phyloP scores from a whole-genome alignment of 768 basidiomycete genomes.

The Neoboletus magnificus region DNA sequence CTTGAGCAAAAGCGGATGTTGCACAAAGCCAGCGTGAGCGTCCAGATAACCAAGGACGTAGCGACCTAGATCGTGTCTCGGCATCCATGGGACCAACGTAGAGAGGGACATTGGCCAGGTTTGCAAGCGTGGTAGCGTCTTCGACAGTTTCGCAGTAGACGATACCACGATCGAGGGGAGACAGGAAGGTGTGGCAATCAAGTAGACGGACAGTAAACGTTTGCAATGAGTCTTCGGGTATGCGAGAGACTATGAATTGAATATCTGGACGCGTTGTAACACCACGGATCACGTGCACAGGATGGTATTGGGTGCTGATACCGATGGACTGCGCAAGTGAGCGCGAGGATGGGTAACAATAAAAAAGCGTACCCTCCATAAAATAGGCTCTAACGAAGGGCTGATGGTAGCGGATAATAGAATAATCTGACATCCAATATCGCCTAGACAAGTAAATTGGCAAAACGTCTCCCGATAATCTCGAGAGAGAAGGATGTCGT shows the following conservation, averaged over 20 bases:
- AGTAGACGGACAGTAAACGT: too few species aligned
- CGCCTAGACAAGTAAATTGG: neutral
- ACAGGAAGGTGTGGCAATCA: neutral
- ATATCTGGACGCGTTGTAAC: neutral
- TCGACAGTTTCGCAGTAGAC: neutral
- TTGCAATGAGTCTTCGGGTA: too few species aligned
- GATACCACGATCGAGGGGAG: neutral
- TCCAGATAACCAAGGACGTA: too few species aligned
- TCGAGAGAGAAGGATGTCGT: neutral
- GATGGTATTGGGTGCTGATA: neutral
- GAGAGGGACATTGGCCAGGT: neutral
- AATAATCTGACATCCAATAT: neutral
- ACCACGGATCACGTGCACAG: neutral
- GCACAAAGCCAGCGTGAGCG: too few species aligned
- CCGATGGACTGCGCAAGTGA: too few species aligned
- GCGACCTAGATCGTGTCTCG: neutral
- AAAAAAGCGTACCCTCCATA: too few species aligned
- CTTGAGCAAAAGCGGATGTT: conserved; percentile 3
- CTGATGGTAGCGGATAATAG: neutral
- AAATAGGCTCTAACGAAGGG: neutral
- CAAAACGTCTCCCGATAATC: neutral
- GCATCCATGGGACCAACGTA: neutral
- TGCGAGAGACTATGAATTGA: too few species aligned
- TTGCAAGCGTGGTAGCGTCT: too few species aligned
- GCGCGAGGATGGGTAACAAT: too few species aligned